A percentile compares a stretch with the other conserved stretches of the same genome.
Evolutionary conservation across 2,329 filamentous ascomycete species (phyloP).

Genomic region (Lecanicillium sp.): DNA sequence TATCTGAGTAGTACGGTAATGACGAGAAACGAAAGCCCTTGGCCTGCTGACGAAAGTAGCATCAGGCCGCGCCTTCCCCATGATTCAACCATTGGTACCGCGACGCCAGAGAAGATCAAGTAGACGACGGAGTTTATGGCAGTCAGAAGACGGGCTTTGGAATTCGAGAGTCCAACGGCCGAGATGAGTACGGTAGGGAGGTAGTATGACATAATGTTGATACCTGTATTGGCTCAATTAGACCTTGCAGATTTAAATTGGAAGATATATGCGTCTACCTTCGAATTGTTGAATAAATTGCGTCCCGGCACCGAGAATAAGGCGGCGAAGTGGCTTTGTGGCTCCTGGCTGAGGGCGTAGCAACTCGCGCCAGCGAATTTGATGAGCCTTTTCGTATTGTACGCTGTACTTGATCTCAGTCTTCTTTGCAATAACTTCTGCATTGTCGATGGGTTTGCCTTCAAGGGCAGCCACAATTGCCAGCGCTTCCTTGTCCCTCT

Average conservation of each 20-base stretch:
- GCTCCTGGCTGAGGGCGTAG: slow-evolving; percentile 14
- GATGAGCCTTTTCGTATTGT: slow-evolving; percentile 11
- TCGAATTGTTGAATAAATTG: slow-evolving; percentile 23
- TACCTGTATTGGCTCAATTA: too few species aligned
- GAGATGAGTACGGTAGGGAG: slow-evolving; percentile 42
- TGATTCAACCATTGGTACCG: slow-evolving; percentile 20
- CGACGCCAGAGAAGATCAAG: slow-evolving; percentile 15
- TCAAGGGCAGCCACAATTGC: slow-evolving; percentile 18
- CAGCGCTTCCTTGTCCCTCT: slow-evolving; percentile 17
- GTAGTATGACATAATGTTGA: slow-evolving; percentile 17
- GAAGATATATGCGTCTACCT: too few species aligned
- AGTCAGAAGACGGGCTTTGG: slow-evolving; percentile 39
- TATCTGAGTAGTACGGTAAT: slow-evolving; percentile 18
- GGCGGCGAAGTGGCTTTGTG: slow-evolving; percentile 17
- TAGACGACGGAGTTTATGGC: slow-evolving; percentile 30
- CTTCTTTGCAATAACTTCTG: slow-evolving; percentile 14
- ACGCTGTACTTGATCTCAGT: slow-evolving; percentile 17
- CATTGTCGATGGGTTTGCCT: slow-evolving; percentile 16
- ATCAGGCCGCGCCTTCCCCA: slow-evolving; percentile 21
- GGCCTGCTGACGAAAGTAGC: slow-evolving; percentile 19
- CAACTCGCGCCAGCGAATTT: slow-evolving; percentile 19
- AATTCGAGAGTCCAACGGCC: slow-evolving; percentile 39
- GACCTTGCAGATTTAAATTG: too few species aligned
- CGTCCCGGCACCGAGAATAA: slow-evolving; percentile 34
- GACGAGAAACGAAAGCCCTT: slow-evolving; percentile 20